Evolutionary conservation across 441 rosid species (phyloP), one percentile per base, ranked within the genome.

Genomic region (Pelargonium citronellum): DNA sequence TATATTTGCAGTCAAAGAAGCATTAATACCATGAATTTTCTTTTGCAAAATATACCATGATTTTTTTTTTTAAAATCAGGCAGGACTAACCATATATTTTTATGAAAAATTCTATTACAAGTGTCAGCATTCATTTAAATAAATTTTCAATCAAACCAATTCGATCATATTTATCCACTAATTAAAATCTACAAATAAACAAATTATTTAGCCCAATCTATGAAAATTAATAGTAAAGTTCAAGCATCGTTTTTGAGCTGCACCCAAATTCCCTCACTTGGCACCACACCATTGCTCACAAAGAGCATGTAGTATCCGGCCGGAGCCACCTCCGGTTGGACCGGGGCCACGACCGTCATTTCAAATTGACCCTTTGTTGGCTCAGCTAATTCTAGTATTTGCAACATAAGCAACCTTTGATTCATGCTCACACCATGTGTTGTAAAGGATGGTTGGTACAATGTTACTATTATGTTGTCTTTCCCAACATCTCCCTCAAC

Each of bases 371-470:
- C 37, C 37, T 30, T 30, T 30, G 37, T 47, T 4, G 5, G 5
- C 15, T n/a, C 55, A 10, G 12, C 55, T n/a, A 47, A 12, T 12
- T 47, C 55, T n/a, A 10, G 12, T 10, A 47, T 47, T n/a, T 47
- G n/a, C 55, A 78, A 60, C 41, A 63, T 19, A 46, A 74, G 13
- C 19, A 74, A 44, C 78, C 81, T 74, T 65, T 78, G 81, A 66
- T 72, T 74, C 81, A 78, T 78, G 16, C 74, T 72, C 19, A 57
- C 53, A 16, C 78, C 78, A 34, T 78, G 81, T 3, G 81, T 78
- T 37, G 81, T 74, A 64, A 75, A 79, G 19, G 82, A 62, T 10
- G 81, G 81, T 15, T 73, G 16, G 49, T 68, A 71, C 73, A 74
- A 68, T 24, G 81, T 74, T 57, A 76, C 47, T 64, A 9, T 44